Conservation (phyloP, 345 rosid species). For the Salix viminalis region DNA sequence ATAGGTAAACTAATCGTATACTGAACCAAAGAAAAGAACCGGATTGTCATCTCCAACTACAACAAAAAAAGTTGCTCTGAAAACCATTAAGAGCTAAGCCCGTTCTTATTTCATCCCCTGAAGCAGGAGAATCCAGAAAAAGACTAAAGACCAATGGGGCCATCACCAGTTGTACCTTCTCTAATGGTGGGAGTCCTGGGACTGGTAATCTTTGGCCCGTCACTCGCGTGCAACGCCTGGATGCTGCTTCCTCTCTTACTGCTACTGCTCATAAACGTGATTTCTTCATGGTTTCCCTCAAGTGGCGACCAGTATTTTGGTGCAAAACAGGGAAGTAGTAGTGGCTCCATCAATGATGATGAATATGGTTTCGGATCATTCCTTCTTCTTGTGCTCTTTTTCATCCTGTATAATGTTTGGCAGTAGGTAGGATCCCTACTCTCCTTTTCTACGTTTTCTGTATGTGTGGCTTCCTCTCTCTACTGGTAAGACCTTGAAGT, state of each 20-base stretch:
- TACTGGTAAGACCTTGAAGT: neutral
- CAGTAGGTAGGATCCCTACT: neutral
- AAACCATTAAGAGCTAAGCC: too few species aligned
- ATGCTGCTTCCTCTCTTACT: conserved; percentile 17
- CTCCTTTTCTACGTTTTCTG: too few species aligned
- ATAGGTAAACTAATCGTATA: conserved; percentile 17
- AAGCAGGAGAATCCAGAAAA: conserved; percentile 5
- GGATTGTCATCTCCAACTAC: conserved; percentile 10
- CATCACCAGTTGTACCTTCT: conserved; percentile 46
- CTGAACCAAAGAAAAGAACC: conserved; percentile 3
- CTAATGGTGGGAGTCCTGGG: conserved; percentile 42
- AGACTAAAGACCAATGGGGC: conserved; percentile 27
- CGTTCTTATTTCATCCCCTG: neutral
- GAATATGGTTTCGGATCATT: conserved; percentile 40
- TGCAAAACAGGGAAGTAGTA: neutral
- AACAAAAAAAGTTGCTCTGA: neutral
- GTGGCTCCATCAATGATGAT: conserved; percentile 18
- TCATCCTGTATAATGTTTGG: conserved; percentile 24
- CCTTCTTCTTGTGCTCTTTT: conserved; percentile 34
- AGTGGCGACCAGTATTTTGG: neutral
- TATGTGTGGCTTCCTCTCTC: neutral
- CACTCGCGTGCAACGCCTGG: conserved; percentile 5
- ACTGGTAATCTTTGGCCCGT: conserved; percentile 25
- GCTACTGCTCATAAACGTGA: conserved; percentile 18
- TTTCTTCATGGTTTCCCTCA: conserved; percentile 19